These are phyloP conservation scores for Holtermannia corniformis DNA, from an alignment of 768 basidiomycete genomes.

Conservation along the genomic window DNA sequence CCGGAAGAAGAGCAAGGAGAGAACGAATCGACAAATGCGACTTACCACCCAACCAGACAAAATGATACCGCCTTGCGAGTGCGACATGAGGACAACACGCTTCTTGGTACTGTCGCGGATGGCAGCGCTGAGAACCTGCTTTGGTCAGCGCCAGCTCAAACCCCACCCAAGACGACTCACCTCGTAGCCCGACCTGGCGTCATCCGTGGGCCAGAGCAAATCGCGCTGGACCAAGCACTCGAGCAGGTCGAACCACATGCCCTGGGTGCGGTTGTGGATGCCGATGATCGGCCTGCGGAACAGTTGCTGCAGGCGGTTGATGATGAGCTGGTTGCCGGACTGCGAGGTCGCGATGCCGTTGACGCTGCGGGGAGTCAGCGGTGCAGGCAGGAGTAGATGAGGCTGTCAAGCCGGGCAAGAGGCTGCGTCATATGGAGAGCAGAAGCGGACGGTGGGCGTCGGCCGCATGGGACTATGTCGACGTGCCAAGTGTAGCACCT, in stretches of 20 bases:
- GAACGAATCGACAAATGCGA: neutral
- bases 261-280: conserved; percentile 24
- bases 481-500: too few relatives aligned
- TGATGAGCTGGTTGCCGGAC: conserved; percentile 19
- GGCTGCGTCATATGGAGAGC: neutral
- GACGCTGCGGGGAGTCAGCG: too few relatives aligned
- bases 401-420: too few relatives aligned
- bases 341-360: conserved; percentile 23
- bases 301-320: conserved; percentile 11
- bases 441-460: neutral
- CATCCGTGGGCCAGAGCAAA: conserved; percentile 12
- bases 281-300: conserved; percentile 25
- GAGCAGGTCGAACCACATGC: conserved; percentile 30
- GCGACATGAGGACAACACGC: conserved; percentile 28
- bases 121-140: conserved; percentile 7
- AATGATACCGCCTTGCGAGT: conserved; percentile 34
- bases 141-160: neutral
- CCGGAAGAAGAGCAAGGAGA: too few relatives aligned
- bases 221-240: conserved; percentile 33
- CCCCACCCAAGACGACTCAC: conserved; percentile 8
- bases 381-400: too few relatives aligned
- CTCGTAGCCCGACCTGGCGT: conserved; percentile 16
- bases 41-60: conserved; percentile 18
- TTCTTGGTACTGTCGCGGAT: conserved; percentile 14
- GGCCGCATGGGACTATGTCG: neutral